Conservation (phyloP, 2,329 filamentous ascomycete species). For the Nannizziopsis arthrosporioides region DNA sequence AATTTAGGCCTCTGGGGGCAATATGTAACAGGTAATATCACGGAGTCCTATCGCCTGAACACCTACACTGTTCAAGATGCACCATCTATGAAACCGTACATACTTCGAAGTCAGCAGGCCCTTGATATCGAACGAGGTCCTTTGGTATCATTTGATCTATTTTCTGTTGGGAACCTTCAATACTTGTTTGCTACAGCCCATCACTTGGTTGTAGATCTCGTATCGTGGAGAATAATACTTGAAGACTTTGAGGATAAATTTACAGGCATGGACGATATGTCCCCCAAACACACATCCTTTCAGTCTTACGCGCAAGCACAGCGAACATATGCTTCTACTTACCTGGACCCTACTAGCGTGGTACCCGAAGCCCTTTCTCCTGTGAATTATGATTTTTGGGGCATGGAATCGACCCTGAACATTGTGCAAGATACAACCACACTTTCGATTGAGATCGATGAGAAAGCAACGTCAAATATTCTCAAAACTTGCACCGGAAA, state of each 20-base stretch:
- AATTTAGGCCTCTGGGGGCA: too few species aligned
- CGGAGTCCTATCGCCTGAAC: too few species aligned
- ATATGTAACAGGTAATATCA: too few species aligned
- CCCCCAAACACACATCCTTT: slow-evolving; percentile 26
- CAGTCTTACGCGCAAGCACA: slow-evolving; percentile 29
- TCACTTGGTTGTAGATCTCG: slow-evolving; percentile 17
- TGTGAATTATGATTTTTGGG: slow-evolving; percentile 8
- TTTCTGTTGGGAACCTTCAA: too few species aligned
- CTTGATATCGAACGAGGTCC: too few species aligned
- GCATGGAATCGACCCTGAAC: background rate
- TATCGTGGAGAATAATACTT: slow-evolving; percentile 18
- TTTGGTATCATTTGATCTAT: too few species aligned
- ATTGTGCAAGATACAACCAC: background rate
- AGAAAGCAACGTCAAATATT: background rate
- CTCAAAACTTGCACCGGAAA: slow-evolving; percentile 25
- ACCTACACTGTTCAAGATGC: too few species aligned
- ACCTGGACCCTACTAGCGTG: slow-evolving; percentile 14
- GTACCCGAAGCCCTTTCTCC: background rate
- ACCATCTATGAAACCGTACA: too few species aligned
- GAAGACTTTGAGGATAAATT: slow-evolving; percentile 19
- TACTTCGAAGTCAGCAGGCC: too few species aligned
- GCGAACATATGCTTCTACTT: slow-evolving; percentile 17
- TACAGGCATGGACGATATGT: slow-evolving; percentile 20
- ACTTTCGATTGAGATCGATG: slow-evolving; percentile 20
- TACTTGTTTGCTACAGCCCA: too few species aligned